These are phyloP conservation scores for Dalbergia cultrata DNA, from an alignment of 306 rosid species.

Conservation along the genomic window DNA sequence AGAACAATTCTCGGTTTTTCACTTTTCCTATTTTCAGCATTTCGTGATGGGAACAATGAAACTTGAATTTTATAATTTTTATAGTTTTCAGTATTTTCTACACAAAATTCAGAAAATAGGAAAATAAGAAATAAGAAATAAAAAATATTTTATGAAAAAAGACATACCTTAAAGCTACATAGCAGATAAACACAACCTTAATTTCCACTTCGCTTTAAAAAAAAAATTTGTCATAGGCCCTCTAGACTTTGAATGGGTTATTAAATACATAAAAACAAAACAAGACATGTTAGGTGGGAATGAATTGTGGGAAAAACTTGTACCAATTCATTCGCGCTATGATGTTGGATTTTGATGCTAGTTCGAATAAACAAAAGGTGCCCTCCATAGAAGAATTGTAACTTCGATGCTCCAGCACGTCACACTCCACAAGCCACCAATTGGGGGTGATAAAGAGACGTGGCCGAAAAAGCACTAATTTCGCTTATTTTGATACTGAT, in stretches of 20 bases:
- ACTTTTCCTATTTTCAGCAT: too few relatives aligned
- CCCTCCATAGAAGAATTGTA: background rate
- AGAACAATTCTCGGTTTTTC: too few relatives aligned
- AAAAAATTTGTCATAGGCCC: background rate
- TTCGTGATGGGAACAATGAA: too few relatives aligned
- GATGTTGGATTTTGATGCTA: slow-evolving; percentile 3
- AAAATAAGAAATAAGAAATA: too few relatives aligned
- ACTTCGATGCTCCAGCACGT: slow-evolving; percentile 34
- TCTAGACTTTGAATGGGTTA: slow-evolving; percentile 23
- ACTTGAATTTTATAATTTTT: too few relatives aligned
- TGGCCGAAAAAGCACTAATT: slow-evolving; percentile 32
- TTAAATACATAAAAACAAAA: background rate
- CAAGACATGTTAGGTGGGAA: background rate
- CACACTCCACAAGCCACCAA: slow-evolving; percentile 44
- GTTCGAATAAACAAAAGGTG: slow-evolving; percentile 11
- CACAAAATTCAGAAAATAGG: too few relatives aligned
- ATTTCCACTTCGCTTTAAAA: slow-evolving; percentile 16
- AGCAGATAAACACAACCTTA: slow-evolving; percentile 7
- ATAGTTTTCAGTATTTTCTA: too few relatives aligned
- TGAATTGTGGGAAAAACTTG: background rate
- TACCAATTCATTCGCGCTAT: background rate
- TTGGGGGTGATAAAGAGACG: slow-evolving; percentile 29
- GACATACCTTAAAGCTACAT: too few relatives aligned
- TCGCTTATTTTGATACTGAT: slow-evolving; percentile 30
- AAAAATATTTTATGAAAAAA: too few relatives aligned